Evolutionary conservation across 2,329 filamentous ascomycete genomes (phyloP).

Genomic region (Fusarium sp.): DNA sequence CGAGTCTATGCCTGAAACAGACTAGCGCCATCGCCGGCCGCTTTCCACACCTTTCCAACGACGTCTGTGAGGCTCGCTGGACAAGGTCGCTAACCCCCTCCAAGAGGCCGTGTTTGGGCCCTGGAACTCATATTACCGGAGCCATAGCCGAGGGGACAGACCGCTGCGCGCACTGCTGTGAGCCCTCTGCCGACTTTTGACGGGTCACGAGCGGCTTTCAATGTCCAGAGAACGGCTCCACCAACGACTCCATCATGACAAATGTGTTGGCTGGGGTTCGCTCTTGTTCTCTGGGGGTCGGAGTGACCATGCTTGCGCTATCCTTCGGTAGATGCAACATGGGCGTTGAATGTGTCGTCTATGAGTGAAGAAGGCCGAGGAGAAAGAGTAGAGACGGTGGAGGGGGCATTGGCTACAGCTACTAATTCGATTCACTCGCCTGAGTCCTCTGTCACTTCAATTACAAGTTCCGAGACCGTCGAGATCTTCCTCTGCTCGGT

Average conservation of each 20-base stretch:
- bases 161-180: not conserved
- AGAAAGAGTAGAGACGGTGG: not conserved
- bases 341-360: not conserved
- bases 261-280: conserved; percentile 38
- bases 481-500: not conserved
- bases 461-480: not conserved
- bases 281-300: conserved; percentile 2
- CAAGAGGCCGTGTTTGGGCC: conserved; percentile 4
- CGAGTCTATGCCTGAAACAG: conserved; percentile 44
- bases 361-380: not conserved
- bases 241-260: conserved; percentile 33
- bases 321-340: not conserved
- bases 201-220: conserved; percentile 37
- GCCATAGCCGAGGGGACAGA: conserved; percentile 36
- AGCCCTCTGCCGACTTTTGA: conserved; percentile 8
- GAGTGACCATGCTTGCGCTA: not conserved
- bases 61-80: conserved; percentile 40
- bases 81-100: conserved; percentile 20
- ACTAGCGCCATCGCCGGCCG: conserved; percentile 42
- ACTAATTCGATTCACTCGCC: not conserved
- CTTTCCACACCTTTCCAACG: conserved; percentile 52
- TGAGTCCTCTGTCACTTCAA: not conserved
- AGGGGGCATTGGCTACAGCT: not conserved
- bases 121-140: conserved; percentile 34
- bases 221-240: conserved; percentile 33